A percentile compares a stretch with the other conserved stretches of the same genome.
These are phyloP conservation scores for Ceratobasidium sp. DNA, from an alignment of 1,284 basidiomycete genomes.

Conservation along the genomic window DNA sequence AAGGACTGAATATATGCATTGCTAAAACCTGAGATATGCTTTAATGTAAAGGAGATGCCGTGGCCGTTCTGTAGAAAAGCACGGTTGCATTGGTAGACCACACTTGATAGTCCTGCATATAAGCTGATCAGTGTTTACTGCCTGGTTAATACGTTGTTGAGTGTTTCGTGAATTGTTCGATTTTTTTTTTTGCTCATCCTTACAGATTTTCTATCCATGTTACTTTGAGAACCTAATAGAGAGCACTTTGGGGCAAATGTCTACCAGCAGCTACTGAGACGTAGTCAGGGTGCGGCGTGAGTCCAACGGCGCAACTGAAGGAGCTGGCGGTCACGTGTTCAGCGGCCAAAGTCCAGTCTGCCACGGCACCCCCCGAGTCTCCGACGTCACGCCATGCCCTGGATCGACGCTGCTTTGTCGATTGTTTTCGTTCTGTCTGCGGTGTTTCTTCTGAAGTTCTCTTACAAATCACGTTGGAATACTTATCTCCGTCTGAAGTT, in stretches of 20 bases:
- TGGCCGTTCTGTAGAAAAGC: background rate
- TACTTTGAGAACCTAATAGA: too few relatives aligned
- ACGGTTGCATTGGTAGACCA: background rate
- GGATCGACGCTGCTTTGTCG: constrained; percentile 15
- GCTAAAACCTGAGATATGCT: background rate
- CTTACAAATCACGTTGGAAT: background rate
- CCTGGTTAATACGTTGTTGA: too few relatives aligned
- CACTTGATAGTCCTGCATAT: background rate
- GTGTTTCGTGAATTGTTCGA: background rate
- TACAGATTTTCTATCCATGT: too few relatives aligned
- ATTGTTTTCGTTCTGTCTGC: constrained; percentile 38
- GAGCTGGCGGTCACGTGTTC: constrained; percentile 15
- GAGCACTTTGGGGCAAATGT: too few relatives aligned
- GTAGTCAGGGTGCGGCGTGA: too few relatives aligned
- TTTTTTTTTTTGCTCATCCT: too few relatives aligned
- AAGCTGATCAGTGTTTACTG: too few relatives aligned
- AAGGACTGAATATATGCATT: background rate
- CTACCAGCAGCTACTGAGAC: too few relatives aligned
- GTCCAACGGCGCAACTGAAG: background rate
- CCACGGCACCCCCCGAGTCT: too few relatives aligned
- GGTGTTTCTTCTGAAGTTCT: constrained; percentile 25
- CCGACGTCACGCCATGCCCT: constrained; percentile 26
- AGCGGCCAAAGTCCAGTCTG: background rate
- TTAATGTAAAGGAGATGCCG: too few relatives aligned
- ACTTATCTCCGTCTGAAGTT: constrained; percentile 4